phyloP scores from a whole-genome alignment of 1,284 basidiomycete species.

The Nidula niveotomentosa region DNA sequence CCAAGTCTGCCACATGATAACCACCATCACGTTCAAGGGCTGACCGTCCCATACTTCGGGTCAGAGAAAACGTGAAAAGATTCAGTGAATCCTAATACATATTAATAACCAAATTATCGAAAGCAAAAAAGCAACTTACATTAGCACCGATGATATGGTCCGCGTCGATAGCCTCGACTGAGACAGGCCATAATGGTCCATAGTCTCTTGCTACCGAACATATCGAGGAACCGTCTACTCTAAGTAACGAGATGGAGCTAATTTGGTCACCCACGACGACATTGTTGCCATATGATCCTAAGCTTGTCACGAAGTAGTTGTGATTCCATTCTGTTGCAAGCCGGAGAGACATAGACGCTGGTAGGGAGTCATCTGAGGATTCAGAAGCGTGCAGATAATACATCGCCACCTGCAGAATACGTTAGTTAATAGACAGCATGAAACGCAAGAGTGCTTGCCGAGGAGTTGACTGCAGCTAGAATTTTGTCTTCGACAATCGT shows the following conservation, averaged over 20 bases:
- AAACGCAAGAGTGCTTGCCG: conserved; percentile 43
- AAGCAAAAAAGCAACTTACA: conserved; percentile 42
- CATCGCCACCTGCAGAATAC: conserved; percentile 39
- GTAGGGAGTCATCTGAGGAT: conserved; percentile 19
- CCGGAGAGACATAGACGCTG: conserved; percentile 32
- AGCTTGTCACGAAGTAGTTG: conserved; percentile 75
- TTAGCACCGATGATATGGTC: conserved; percentile 74
- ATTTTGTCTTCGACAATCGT: conserved; percentile 45
- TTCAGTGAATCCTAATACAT: conserved; percentile 66
- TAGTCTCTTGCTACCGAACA: conserved; percentile 75
- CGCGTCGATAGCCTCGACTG: conserved; percentile 52
- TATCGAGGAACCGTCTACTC: conserved; percentile 48
- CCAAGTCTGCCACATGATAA: conserved; percentile 69
- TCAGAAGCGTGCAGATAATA: conserved; percentile 30
- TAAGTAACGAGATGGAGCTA: conserved; percentile 76
- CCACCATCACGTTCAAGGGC: conserved; percentile 61
- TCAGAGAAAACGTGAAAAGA: conserved; percentile 67
- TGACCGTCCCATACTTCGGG: conserved; percentile 31
- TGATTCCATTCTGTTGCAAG: conserved; percentile 69
- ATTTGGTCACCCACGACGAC: conserved; percentile 80
- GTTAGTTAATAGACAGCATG: no score
- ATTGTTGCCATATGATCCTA: conserved; percentile 49
- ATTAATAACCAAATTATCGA: conserved; percentile 5
- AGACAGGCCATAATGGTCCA: conserved; percentile 71
- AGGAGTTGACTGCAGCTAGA: conserved; percentile 73